Percentiles rank a stretch among this genome's conserved stretches.
phyloP scores from a whole-genome alignment of 768 basidiomycete genomes.

The Phylloporus sp. region DNA sequence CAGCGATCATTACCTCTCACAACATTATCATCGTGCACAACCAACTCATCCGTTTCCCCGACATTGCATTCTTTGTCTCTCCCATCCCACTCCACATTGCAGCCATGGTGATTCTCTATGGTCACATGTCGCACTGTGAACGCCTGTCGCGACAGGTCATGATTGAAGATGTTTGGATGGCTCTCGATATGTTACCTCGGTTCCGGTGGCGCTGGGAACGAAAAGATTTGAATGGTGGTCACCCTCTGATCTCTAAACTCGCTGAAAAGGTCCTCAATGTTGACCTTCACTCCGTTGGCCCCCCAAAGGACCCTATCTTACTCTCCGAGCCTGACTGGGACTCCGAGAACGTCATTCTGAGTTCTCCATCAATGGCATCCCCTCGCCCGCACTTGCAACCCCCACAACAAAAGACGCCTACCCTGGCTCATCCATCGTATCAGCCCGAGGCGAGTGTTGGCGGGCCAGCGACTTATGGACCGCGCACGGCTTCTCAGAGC shows the following conservation, averaged over 20 bases:
- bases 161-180: constrained; percentile 80
- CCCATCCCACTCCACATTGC: constrained; percentile 86
- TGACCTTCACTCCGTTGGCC: constrained; percentile 53
- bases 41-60: constrained; percentile 77
- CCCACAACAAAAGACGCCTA: constrained; percentile 36
- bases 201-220: constrained; percentile 93
- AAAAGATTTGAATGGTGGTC: constrained; percentile 71
- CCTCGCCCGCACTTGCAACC: constrained; percentile 28
- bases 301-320: constrained; percentile 37
- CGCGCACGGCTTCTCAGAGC: constrained; percentile 24
- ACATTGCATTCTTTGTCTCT: constrained; percentile 84
- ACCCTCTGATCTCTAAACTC: constrained; percentile 79
- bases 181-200: constrained; percentile 81
- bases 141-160: constrained; percentile 59
- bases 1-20: constrained; percentile 82
- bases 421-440: constrained; percentile 31
- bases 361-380: constrained; percentile 22
- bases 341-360: constrained; percentile 30
- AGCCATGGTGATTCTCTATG: constrained; percentile 87
- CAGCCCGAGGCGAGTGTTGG: constrained; percentile 26
- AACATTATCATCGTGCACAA: constrained; percentile 84
- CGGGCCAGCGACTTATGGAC: constrained; percentile 25
- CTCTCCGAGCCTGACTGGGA: constrained; percentile 45
- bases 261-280: constrained; percentile 77
- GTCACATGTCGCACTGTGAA: constrained; percentile 76